Percentiles rank a stretch among this genome's conserved stretches.
These are phyloP conservation scores for Sporodiniella umbellata DNA, from an alignment of 371 early-diverging fungal species.

Conservation along the genomic window DNA sequence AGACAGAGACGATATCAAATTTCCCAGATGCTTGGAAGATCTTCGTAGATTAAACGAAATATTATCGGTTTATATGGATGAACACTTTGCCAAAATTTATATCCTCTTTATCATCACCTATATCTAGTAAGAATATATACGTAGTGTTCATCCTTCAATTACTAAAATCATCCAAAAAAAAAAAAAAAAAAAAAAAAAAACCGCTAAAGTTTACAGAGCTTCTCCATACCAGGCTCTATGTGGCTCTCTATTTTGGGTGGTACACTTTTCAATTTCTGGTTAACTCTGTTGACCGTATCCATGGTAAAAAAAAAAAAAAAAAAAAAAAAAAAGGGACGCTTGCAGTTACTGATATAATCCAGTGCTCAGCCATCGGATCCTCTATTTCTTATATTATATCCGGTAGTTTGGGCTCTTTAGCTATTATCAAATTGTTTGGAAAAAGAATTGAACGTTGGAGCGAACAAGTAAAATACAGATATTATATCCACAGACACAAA, in stretches of 20 bases:
- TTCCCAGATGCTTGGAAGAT: conserved; percentile 57
- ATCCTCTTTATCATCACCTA: conserved; percentile 51
- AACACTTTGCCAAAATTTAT: conserved; percentile 55
- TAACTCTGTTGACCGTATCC: conserved; percentile 53
- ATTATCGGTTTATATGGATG: conserved; percentile 53
- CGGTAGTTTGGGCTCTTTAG: conserved; percentile 49
- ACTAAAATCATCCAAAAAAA: too few species aligned
- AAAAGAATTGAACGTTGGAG: conserved; percentile 58
- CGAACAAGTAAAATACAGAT: conserved; percentile 45
- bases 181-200: too few species aligned
- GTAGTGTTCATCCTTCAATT: too few species aligned
- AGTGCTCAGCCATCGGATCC: conserved; percentile 63
- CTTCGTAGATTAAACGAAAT: conserved; percentile 52
- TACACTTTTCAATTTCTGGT: conserved; percentile 58
- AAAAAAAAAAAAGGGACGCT: too few species aligned
- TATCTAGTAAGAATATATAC: conserved; percentile 46
- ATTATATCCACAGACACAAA: background rate
- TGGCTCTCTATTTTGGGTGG: conserved; percentile 67
- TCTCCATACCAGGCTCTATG: conserved; percentile 69
- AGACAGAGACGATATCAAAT: conserved; percentile 50
- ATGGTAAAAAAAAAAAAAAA: conserved; percentile 26
- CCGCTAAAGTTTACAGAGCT: conserved; percentile 63
- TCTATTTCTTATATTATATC: conserved; percentile 57
- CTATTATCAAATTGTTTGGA: conserved; percentile 52
- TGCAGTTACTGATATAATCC: background rate